Base-by-base conservation (phyloP, 2,329 filamentous ascomycete genomes). In the Colletotrichum musae region DNA sequence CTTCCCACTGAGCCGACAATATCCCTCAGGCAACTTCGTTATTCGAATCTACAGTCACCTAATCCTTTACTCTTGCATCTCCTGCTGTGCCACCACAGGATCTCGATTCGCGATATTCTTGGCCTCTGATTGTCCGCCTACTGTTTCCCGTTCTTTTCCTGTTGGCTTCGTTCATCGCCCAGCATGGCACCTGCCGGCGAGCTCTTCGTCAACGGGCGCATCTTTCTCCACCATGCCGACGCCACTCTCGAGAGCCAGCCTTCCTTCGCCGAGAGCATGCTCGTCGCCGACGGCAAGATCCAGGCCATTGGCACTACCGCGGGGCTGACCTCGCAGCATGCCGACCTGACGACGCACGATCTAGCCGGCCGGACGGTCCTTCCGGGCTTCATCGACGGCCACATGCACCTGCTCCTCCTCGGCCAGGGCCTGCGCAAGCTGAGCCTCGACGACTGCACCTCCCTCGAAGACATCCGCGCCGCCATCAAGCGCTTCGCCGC, bases 301-400 rank as follows among this genome's bases (percentile, higher is more conserved):
- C 21, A 18, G 28, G 60, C 58, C n/a, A 67, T 72, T 21, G 71
- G 71, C 24, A 54, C 63, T 9, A 41, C 50, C 0, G 58, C 58
- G 2, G 62, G 71, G 10, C 58, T 60, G 24, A 41, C 51, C 18
- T 32, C 56, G 6, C 56, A 51, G 10, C 16, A 70, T 15, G 13
- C 62, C n/a, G 16, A 48, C 2, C 6, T 58, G 26, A 59, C 36
- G 2, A 68, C 47, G 5, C 74, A 73, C 41, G 72, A 77, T 12
- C 58, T 78, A 32, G 41, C 64, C 1, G 79, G 80, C 1, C 74
- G 74, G 24, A 81, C 80, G 1, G 78, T 89, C 3, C 78, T 89
- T 2, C 87, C 87, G 0, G 83, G 87, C 15, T 89, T 89, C 77
- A 84, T 89, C 47, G 87, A 89, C 68, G 86, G 85, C 6, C 87